Base-by-base conservation (phyloP, 305 asterid species). In the Ruellia speciosa region DNA sequence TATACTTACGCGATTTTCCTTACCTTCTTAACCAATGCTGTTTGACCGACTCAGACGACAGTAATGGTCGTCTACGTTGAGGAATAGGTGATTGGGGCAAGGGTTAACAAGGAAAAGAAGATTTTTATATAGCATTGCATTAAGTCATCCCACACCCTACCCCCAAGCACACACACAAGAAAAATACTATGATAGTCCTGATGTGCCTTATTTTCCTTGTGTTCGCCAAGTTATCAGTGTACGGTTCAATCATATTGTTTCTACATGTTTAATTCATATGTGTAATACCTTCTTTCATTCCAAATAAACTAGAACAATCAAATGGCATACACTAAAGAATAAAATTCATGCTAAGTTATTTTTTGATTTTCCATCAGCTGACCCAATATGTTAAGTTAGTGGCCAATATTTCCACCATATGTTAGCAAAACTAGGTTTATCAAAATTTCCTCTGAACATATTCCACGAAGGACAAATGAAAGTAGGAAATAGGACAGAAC, bases 331-430 rank as follows among this genome's bases (percentile, higher is more conserved):
- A 15, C 57, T 31, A 18, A 19, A 64, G 20, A 12, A 20, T 47
- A 16, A 18, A 53, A 62, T 64, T 31, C 37, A 52, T 43, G 52
- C 56, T 6, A 54, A 43, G 40, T 11, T 41, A 10, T 6, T 6
- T 51, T 63, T 64, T 31, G 35, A 49, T 35, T 54, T 58, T 20
- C 17, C 52, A 49, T 14, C 43, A 66, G 31, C 37, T 57, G 64
- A 65, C 31, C 41, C 50, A 54, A 58, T 14, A 69, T 50, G 62
- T n/a, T n/a, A n/a, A 62, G 56, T 43, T 58, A 56, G 18, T 20
- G 61, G 69, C 45, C 59, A 72, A 51, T 53, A 43, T 13, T 43
- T 43, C 49, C 49, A 2, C 31, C 11, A 28, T 70, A 63, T 66
- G 46, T 56, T 51, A 43, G 54, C 57, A 45, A 59, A 5, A 43